Percentiles rank a stretch among this genome's conserved stretches.
phyloP scores from a whole-genome alignment of 169 alveolate genomes.

The Eimeria sp. region DNA sequence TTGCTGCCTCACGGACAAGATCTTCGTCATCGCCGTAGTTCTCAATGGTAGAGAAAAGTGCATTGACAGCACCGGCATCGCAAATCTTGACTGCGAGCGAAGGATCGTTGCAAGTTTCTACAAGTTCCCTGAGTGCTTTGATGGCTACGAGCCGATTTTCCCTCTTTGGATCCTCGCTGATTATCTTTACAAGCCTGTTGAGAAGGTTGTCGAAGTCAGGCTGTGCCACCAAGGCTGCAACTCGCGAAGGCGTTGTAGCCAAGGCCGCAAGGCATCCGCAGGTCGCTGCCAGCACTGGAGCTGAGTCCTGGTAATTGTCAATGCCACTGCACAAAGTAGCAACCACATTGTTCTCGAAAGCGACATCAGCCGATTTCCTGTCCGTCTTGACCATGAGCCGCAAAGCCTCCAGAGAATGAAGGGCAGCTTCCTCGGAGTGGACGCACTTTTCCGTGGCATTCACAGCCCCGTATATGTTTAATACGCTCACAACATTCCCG shows the following conservation, averaged over 20 bases:
- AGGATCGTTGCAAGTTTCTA: conserved; percentile 83
- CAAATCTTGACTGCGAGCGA: conserved; percentile 74
- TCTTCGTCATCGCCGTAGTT: conserved; percentile 81
- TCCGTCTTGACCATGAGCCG: conserved; percentile 91
- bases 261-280: conserved; percentile 94
- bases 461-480: conserved; percentile 68
- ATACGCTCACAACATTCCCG: conserved; percentile 77
- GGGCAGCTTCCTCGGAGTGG: conserved; percentile 79
- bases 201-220: conserved; percentile 90
- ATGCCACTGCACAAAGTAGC: conserved; percentile 91
- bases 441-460: conserved; percentile 47
- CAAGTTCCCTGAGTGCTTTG: conserved; percentile 88
- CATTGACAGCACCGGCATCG: conserved; percentile 82
- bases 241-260: conserved; percentile 94
- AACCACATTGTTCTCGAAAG: conserved; percentile 90
- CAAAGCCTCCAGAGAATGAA: conserved; percentile 85
- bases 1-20: conserved; percentile 76
- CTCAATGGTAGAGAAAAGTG: conserved; percentile 76
- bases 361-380: conserved; percentile 91
- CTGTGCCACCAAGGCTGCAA: conserved; percentile 89
- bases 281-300: conserved; percentile 91
- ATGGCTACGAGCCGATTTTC: conserved; percentile 85
- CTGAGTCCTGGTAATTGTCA: conserved; percentile 90
- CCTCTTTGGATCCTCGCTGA: conserved; percentile 88
- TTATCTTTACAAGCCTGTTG: conserved; percentile 87